Conservation (phyloP, 208 protist genomes). For the Trypanosomatidae sp. region DNA sequence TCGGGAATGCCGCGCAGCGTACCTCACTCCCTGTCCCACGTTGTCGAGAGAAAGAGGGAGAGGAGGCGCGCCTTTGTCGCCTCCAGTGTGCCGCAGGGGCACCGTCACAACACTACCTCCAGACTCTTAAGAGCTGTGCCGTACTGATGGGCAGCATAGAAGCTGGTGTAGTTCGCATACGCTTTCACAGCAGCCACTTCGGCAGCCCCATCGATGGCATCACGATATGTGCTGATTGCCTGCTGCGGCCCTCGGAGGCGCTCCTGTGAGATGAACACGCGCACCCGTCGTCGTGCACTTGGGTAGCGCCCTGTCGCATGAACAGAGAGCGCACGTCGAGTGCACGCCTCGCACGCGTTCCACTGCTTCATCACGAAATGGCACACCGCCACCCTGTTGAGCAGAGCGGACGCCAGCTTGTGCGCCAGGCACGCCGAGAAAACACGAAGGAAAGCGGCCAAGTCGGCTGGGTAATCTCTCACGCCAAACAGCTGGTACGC, state of each 20-base stretch:
- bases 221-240: constrained; percentile 26
- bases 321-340: constrained; percentile 41
- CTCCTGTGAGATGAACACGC: constrained; percentile 37
- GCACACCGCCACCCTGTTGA: constrained; percentile 62
- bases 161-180: constrained; percentile 37
- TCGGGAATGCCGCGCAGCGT: constrained; percentile 23
- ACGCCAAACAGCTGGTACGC: constrained; percentile 15
- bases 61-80: constrained; percentile 52
- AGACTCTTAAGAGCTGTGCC: constrained; percentile 37
- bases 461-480: constrained; percentile 18
- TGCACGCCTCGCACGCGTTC: constrained; percentile 28
- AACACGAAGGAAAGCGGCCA: constrained; percentile 17
- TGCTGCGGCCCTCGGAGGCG: constrained; percentile 29
- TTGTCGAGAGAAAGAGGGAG: constrained; percentile 36
- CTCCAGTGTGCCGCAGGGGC: constrained; percentile 60
- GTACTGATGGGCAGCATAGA: constrained; percentile 49
- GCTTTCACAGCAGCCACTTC: constrained; percentile 44
- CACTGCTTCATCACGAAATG: constrained; percentile 56
- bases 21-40: constrained; percentile 25
- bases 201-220: constrained; percentile 19
- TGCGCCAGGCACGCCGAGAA: constrained; percentile 16
- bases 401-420: constrained; percentile 29
- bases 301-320: constrained; percentile 34
- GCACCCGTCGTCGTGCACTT: constrained; percentile 35
- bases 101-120: constrained; percentile 33